Percentiles rank a stretch among this genome's conserved stretches.
phyloP scores from a whole-genome alignment of 2,329 filamentous ascomycete genomes.

The Penicillium psychrosexuale region DNA sequence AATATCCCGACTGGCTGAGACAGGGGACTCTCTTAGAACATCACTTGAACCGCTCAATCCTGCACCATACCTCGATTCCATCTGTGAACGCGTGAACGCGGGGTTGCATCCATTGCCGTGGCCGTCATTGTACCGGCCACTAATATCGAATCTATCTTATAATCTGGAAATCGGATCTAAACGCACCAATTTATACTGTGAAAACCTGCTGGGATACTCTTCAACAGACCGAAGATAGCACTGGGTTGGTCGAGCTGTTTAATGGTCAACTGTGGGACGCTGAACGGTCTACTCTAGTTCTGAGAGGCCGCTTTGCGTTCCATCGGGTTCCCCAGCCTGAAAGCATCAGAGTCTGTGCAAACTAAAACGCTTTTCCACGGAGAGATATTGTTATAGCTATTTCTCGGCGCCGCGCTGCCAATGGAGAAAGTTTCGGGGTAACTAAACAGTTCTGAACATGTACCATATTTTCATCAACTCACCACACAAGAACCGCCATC shows the following conservation, averaged over 20 bases:
- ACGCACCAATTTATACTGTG: background rate
- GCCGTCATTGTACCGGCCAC: constrained; percentile 1
- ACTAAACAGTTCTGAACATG: constrained; percentile 43
- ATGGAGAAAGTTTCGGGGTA: constrained; percentile 38
- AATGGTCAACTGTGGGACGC: constrained; percentile 51
- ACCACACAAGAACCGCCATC: constrained; percentile 32
- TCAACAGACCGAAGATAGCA: background rate
- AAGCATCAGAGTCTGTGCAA: constrained; percentile 4
- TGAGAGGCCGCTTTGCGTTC: constrained; percentile 54
- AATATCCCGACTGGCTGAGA: background rate
- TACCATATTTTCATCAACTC: constrained; percentile 34
- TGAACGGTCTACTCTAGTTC: constrained; percentile 47
- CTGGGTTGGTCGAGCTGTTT: constrained; percentile 24
- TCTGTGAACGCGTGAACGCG: constrained; percentile 13
- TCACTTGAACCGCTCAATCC: background rate
- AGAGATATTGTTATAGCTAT: constrained; percentile 5
- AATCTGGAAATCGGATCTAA: background rate
- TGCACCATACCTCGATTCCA: background rate
- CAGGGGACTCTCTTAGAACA: background rate
- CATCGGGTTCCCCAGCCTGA: constrained; percentile 49
- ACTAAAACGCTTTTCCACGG: background rate
- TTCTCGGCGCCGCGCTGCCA: constrained; percentile 3
- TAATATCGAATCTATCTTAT: background rate
- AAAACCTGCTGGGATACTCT: background rate
- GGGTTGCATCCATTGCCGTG: constrained; percentile 10